Evolutionary conservation across 495 filamentous ascomycete species (phyloP).

Genomic region (Cudoniella acicularis): DNA sequence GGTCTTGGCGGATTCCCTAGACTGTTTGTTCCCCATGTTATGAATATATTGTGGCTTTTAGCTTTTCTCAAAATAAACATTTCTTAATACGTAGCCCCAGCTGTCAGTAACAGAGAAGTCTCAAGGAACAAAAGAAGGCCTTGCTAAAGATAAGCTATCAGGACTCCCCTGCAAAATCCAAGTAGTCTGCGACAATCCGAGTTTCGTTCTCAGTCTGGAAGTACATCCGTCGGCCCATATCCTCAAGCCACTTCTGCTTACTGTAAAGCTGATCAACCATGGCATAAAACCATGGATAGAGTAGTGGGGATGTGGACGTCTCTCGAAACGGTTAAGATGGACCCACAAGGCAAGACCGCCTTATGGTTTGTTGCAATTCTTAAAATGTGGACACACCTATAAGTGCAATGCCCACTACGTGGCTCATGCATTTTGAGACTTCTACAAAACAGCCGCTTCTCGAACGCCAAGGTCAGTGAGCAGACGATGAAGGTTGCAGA

Average conservation of each 20-base stretch:
- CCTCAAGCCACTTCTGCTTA: background rate
- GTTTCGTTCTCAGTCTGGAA: background rate
- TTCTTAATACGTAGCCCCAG: background rate
- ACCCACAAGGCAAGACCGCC: background rate
- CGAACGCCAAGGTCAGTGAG: background rate
- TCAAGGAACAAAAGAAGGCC: background rate
- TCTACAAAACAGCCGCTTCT: background rate
- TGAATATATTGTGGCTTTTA: too few relatives aligned
- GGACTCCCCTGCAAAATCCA: background rate
- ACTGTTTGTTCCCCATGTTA: too few relatives aligned
- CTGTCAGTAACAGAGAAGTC: background rate
- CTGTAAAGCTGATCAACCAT: conserved; percentile 3
- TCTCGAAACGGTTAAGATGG: background rate
- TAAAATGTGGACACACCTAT: background rate
- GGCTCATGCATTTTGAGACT: background rate
- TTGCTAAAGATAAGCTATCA: background rate
- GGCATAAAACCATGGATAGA: background rate
- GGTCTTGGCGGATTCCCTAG: too few relatives aligned
- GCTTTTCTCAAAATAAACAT: background rate
- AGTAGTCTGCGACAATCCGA: background rate
- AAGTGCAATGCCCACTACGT: background rate
- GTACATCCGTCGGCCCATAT: background rate
- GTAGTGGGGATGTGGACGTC: background rate
- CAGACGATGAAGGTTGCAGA: conserved; percentile 5
- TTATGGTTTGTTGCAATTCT: background rate